phyloP scores from a whole-genome alignment of 2,329 filamentous ascomycete species.

The Aspergillus bombycis region DNA sequence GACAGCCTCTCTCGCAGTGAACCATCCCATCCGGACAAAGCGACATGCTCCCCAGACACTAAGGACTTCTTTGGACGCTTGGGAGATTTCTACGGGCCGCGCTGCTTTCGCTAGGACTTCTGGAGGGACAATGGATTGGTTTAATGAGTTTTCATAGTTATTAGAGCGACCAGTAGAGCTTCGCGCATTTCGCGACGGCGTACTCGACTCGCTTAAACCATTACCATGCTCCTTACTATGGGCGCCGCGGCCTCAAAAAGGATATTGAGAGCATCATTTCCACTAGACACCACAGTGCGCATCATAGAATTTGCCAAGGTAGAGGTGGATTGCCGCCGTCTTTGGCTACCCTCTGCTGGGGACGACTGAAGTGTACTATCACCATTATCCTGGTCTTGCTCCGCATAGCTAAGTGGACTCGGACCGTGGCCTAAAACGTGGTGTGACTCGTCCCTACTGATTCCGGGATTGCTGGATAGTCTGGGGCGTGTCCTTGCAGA shows the following conservation, averaged over 20 bases:
- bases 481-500: constrained; percentile 12
- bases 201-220: constrained; percentile 32
- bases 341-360: constrained; percentile 9
- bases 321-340: constrained; percentile 32
- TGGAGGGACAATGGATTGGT: constrained; percentile 21
- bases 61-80: constrained; percentile 41
- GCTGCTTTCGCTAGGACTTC: constrained; percentile 25
- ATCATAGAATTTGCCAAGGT: constrained; percentile 42
- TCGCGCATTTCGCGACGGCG: constrained; percentile 26
- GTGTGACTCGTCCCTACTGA: constrained; percentile 9
- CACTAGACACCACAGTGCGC: constrained; percentile 54
- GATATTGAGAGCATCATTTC: constrained; percentile 57
- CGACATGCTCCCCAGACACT: constrained; percentile 54
- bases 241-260: constrained; percentile 54
- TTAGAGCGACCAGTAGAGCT: constrained; percentile 11
- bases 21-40: constrained; percentile 61
- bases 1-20: constrained; percentile 57
- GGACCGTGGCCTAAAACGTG: constrained; percentile 4
- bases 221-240: constrained; percentile 45
- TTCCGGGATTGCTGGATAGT: constrained; percentile 8
- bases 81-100: constrained; percentile 34
- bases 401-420: constrained; percentile 5
- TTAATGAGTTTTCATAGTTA: constrained; percentile 18
- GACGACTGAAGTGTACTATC: constrained; percentile 8
- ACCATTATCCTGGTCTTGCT: constrained; percentile 2